Percentiles rank a stretch among this genome's conserved stretches.
These are phyloP conservation scores for Fraxinus xanthoxyloides DNA, from an alignment of 305 asterid species.

Conservation along the genomic window DNA sequence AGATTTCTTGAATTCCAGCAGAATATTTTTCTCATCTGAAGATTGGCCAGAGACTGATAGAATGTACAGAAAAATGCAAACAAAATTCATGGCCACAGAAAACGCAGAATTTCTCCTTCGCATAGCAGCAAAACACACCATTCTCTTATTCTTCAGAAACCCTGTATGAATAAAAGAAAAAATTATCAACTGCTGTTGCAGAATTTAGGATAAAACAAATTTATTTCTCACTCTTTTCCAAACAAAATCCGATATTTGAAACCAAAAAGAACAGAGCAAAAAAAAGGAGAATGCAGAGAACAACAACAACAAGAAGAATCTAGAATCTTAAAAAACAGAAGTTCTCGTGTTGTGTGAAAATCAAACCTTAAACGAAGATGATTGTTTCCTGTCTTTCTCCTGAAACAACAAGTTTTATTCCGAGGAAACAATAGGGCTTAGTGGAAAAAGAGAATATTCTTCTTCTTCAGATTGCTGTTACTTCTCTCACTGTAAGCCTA, in stretches of 20 bases:
- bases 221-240: not conserved
- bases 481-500: constrained; percentile 13
- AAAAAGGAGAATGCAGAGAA: constrained; percentile 14
- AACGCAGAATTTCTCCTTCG: constrained; percentile 15
- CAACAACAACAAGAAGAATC: constrained; percentile 3
- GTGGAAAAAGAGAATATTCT: constrained; percentile 25
- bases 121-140: constrained; percentile 24
- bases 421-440: constrained; percentile 24
- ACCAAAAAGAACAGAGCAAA: not conserved
- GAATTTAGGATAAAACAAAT: not conserved
- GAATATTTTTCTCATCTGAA: constrained; percentile 35
- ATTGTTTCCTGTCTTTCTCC: constrained; percentile 3
- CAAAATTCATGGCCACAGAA: constrained; percentile 29
- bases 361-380: constrained; percentile 5
- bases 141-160: constrained; percentile 19
- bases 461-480: constrained; percentile 29
- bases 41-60: constrained; percentile 28
- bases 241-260: constrained; percentile 13
- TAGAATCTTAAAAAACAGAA: constrained; percentile 15
- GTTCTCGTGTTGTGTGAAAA: constrained; percentile 1
- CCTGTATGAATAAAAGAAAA: constrained; percentile 6
- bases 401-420: constrained; percentile 3
- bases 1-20: constrained; percentile 43
- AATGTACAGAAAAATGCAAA: constrained; percentile 22
- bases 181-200: not conserved